Conservation (phyloP, 352 stramenopile species). For the Blastocystis sp. region DNA sequence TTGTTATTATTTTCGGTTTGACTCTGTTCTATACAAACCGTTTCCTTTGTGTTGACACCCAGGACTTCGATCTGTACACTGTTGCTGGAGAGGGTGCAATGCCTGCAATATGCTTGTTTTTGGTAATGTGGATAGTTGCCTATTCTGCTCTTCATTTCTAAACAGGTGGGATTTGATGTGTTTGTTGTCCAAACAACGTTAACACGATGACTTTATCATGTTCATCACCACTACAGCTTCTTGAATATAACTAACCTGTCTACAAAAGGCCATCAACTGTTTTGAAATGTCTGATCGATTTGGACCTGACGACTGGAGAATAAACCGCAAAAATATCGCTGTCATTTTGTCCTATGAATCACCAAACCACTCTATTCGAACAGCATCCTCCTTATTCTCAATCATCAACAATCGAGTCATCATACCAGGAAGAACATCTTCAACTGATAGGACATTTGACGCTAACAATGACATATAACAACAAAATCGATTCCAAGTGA, state of each 20-base stretch:
- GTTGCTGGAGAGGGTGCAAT: constrained; percentile 39
- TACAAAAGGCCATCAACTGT: constrained; percentile 6
- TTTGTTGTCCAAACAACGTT: not conserved
- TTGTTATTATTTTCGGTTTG: constrained; percentile 6
- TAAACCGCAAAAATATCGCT: not conserved
- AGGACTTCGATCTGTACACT: constrained; percentile 48
- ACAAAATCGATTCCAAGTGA: constrained; percentile 2
- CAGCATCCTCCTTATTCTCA: not conserved
- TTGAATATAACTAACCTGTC: not conserved
- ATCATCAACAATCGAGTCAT: not conserved
- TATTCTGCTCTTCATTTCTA: constrained; percentile 55
- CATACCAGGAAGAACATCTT: constrained; percentile 2
- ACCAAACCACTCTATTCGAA: too few relatives aligned
- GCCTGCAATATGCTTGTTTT: constrained; percentile 13
- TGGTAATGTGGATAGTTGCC: constrained; percentile 24
- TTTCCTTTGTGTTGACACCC: constrained; percentile 14
- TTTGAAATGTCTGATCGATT: not conserved
- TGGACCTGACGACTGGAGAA: not conserved
- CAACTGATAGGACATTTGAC: not conserved
- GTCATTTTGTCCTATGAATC: constrained; percentile 5
- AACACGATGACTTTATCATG: not conserved
- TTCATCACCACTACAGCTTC: not conserved
- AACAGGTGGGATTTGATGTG: not conserved
- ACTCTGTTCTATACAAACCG: constrained; percentile 40
- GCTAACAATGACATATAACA: not conserved